Percentiles rank a stretch among this genome's conserved stretches.
These are phyloP conservation scores for Leccinum colubrinum DNA, from an alignment of 1,284 basidiomycete genomes.

Conservation along the genomic window DNA sequence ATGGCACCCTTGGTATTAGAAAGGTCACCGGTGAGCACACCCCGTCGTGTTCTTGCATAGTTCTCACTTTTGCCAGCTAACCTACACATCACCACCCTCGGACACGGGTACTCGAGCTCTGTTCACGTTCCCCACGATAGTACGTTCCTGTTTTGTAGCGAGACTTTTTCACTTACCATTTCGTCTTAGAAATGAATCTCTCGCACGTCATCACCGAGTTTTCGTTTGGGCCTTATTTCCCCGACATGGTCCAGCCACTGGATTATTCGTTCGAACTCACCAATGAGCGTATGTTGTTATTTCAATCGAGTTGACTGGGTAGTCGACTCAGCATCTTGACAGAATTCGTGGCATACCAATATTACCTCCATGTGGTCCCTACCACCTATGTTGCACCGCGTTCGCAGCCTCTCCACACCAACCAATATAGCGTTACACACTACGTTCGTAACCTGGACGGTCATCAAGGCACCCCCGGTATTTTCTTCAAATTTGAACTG, in stretches of 20 bases:
- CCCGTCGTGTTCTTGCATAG: not conserved
- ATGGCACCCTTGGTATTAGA: slow-evolving; percentile 83
- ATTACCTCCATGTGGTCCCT: slow-evolving; percentile 93
- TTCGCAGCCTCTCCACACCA: slow-evolving; percentile 67
- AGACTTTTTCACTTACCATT: not conserved
- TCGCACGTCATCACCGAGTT: slow-evolving; percentile 96
- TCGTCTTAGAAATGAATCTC: slow-evolving; percentile 83
- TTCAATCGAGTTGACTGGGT: not conserved
- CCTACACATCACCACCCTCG: slow-evolving; percentile 87
- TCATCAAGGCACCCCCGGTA: slow-evolving; percentile 82
- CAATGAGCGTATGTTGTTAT: slow-evolving; percentile 61
- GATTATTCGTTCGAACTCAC: slow-evolving; percentile 89
- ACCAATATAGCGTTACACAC: slow-evolving; percentile 96
- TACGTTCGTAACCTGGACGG: slow-evolving; percentile 81
- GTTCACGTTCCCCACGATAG: slow-evolving; percentile 86
- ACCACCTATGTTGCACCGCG: slow-evolving; percentile 85
- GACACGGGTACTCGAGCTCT: slow-evolving; percentile 88
- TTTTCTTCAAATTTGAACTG: slow-evolving; percentile 96
- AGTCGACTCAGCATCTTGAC: not conserved
- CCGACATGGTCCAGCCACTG: slow-evolving; percentile 92
- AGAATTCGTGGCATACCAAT: slow-evolving; percentile 96
- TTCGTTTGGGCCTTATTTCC: slow-evolving; percentile 96
- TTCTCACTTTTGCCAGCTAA: slow-evolving; percentile 53
- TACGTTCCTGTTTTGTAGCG: slow-evolving; percentile 37
- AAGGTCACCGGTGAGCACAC: slow-evolving; percentile 73